A percentile compares a stretch with the other conserved stretches of the same genome.
These are phyloP conservation scores for Infundibulicybe gibba DNA, from an alignment of 768 basidiomycete genomes.

Conservation along the genomic window DNA sequence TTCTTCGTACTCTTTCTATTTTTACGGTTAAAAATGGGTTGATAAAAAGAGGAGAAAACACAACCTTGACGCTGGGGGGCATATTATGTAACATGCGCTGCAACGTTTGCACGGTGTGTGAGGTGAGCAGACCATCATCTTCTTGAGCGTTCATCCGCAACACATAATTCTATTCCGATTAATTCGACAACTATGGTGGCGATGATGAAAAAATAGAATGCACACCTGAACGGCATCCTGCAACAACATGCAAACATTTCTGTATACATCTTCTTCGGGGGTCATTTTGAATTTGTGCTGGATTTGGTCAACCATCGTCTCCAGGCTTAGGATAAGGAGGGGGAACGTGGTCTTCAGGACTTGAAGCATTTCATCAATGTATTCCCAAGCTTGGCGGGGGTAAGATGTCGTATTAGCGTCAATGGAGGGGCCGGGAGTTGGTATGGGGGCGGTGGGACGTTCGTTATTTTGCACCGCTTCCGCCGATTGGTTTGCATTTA, in stretches of 20 bases:
- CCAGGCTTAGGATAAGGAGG: conserved; percentile 89
- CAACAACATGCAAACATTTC: conserved; percentile 82
- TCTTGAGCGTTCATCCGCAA: conserved; percentile 60
- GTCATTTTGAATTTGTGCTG: conserved; percentile 82
- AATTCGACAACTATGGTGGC: not conserved
- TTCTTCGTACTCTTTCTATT: conserved; percentile 83
- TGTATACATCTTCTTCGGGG: conserved; percentile 92
- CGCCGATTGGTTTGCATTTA: conserved; percentile 9
- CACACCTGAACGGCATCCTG: conserved; percentile 83
- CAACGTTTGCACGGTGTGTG: conserved; percentile 52
- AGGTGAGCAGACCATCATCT: conserved; percentile 63
- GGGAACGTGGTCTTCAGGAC: conserved; percentile 96
- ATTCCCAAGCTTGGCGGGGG: conserved; percentile 77
- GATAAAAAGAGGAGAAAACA: not conserved
- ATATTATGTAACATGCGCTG: conserved; percentile 60
- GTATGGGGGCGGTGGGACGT: conserved; percentile 7
- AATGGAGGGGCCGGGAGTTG: conserved; percentile 11
- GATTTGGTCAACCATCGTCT: conserved; percentile 96
- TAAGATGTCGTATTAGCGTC: conserved; percentile 18
- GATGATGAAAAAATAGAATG: not conserved
- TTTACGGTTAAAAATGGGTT: conserved; percentile 1
- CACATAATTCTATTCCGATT: conserved; percentile 55
- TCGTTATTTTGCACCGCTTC: conserved; percentile 12
- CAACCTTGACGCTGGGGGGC: conserved; percentile 52
- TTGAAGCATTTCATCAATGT: conserved; percentile 91